A percentile compares a stretch with the other conserved stretches of the same genome.
phyloP scores from a whole-genome alignment of 495 filamentous ascomycete species.

The Penicillium taxi region DNA sequence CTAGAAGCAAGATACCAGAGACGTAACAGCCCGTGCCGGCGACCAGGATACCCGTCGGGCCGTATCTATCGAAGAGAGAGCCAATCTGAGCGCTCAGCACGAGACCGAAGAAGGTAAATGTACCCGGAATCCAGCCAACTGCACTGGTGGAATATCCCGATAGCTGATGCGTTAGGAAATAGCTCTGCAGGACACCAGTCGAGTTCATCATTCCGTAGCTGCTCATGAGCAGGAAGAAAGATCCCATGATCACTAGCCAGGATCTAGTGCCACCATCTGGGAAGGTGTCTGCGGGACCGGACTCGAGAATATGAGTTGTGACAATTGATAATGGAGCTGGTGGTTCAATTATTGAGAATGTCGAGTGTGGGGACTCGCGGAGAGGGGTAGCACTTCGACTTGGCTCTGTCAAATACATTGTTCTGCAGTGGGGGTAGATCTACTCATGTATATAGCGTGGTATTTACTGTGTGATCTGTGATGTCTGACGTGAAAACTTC shows the following conservation, averaged over 20 bases:
- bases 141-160: conserved; percentile 44
- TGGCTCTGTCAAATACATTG: too few relatives aligned
- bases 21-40: conserved; percentile 44
- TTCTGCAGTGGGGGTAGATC: too few relatives aligned
- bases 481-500: too few relatives aligned
- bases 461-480: too few relatives aligned
- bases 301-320: conserved; percentile 11
- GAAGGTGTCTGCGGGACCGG: conserved; percentile 30
- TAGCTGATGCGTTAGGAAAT: conserved; percentile 54
- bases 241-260: conserved; percentile 58
- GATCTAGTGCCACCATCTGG: conserved; percentile 54
- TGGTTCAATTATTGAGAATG: conserved; percentile 18
- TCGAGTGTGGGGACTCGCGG: conserved; percentile 12
- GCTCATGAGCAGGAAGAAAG: conserved; percentile 53
- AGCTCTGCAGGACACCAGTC: conserved; percentile 55
- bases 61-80: conserved; percentile 57
- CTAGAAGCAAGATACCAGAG: conserved; percentile 47
- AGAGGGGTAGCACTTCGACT: too few relatives aligned
- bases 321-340: conserved; percentile 14
- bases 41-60: conserved; percentile 45
- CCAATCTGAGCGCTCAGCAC: conserved; percentile 56
- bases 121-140: conserved; percentile 58
- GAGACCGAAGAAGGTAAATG: conserved; percentile 56
- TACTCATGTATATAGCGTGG: too few relatives aligned
- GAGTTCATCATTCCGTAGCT: conserved; percentile 57